Base-by-base conservation (phyloP, 768 basidiomycete genomes). In the Tricholoma sp. region DNA sequence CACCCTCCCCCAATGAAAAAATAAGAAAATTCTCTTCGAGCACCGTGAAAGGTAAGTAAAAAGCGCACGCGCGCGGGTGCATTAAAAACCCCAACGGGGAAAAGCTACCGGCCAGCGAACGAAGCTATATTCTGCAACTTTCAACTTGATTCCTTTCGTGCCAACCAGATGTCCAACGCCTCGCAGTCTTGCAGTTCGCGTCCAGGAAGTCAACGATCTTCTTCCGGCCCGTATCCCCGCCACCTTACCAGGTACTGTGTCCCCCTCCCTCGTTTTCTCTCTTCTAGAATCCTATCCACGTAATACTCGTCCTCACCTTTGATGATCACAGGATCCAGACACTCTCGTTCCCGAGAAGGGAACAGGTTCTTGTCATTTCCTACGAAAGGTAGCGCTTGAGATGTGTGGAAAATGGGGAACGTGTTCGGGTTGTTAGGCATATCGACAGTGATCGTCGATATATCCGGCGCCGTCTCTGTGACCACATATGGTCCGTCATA, bases 381-480 rank as follows among this genome's bases (percentile, higher is more conserved):
- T 1, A 53, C 5, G 49, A 57, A 66, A 2, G 54, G 62, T 0
- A 56, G 34, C 0, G 75, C 56, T 31, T 72, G 62, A 4, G 67
- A 70, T 0, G 65, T 59, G 32, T 78, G 75, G 62, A 75, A 79
- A n/a, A n/a, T n/a, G n/a, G n/a, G n/a, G n/a, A n/a, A n/a, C n/a
- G n/a, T n/a, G n/a, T n/a, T n/a, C n/a, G n/a, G n/a, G n/a, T n/a
- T n/a, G n/a, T n/a, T n/a, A n/a, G n/a, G n/a, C n/a, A n/a, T n/a
- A n/a, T n/a, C n/a, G n/a, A n/a, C n/a, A n/a, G n/a, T n/a, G n/a
- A n/a, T n/a, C n/a, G n/a, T n/a, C n/a, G n/a, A n/a, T n/a, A n/a
- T n/a, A n/a, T n/a, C n/a, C n/a, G n/a, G n/a, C n/a, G n/a, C n/a
- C n/a, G n/a, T n/a, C n/a, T n/a, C n/a, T n/a, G n/a, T n/a, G n/a